A percentile compares a stretch with the other conserved stretches of the same genome.
Evolutionary conservation across 257 asterid species (phyloP).

Genomic region (Nicotiana sylvestris): DNA sequence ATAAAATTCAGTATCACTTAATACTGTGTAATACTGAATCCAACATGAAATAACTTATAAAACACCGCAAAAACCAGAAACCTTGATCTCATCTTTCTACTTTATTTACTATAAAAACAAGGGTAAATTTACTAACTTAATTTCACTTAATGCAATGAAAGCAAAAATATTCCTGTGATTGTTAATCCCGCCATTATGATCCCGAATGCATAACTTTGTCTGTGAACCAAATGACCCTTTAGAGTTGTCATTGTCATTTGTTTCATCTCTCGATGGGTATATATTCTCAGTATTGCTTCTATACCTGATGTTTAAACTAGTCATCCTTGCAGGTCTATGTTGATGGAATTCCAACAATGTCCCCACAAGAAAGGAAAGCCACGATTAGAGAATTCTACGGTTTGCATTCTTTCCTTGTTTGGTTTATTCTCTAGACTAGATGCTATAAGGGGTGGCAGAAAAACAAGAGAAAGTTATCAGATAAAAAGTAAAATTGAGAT

Average conservation of each 20-base stretch:
- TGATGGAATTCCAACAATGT: constrained; percentile 46
- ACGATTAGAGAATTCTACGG: constrained; percentile 54
- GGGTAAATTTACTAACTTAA: too few species aligned
- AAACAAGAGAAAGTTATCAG: neutral
- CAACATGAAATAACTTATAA: too few species aligned
- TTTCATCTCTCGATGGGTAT: neutral
- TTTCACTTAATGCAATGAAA: too few species aligned
- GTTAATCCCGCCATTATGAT: too few species aligned
- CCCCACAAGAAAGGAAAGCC: constrained; percentile 55
- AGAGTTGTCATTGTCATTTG: neutral
- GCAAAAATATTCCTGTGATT: too few species aligned
- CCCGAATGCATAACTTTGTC: too few species aligned
- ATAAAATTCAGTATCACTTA: too few species aligned
- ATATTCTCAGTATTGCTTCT: neutral
- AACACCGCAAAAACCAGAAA: too few species aligned
- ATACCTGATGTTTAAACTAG: neutral
- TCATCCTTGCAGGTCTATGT: constrained; percentile 36
- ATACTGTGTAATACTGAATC: too few species aligned
- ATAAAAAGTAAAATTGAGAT: neutral
- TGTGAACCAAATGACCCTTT: too few species aligned
- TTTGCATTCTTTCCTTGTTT: constrained; percentile 14
- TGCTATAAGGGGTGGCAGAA: neutral
- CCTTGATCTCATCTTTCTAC: too few species aligned
- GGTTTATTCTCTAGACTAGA: neutral
- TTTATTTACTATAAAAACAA: too few species aligned